Evolutionary conservation across 257 asterid species (phyloP).

Genomic region (Jaltomata sinuosa): DNA sequence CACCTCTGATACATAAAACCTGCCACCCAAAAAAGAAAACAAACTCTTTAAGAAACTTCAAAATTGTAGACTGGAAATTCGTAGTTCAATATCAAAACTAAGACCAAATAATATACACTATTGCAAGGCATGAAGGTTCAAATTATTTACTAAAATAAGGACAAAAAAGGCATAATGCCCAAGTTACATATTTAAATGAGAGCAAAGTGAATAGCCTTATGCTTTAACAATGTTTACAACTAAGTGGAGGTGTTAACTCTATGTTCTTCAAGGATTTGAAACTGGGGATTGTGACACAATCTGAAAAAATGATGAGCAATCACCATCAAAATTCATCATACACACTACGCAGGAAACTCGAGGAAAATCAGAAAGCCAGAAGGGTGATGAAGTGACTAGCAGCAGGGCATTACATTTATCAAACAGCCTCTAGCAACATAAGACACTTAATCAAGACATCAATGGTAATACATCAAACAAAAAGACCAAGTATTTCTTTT

Average conservation of each 20-base stretch:
- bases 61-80: background rate
- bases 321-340: background rate
- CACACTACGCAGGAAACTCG: background rate
- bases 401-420: background rate
- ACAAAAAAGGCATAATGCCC: background rate
- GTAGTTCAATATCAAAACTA: background rate
- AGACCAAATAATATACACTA: background rate
- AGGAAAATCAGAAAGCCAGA: background rate
- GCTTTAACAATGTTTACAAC: background rate
- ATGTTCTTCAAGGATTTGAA: background rate
- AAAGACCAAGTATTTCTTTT: background rate
- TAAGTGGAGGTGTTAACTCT: background rate
- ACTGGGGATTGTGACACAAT: background rate
- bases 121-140: background rate
- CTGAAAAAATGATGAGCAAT: background rate
- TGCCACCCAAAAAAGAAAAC: slow-evolving; percentile 11
- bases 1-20: slow-evolving; percentile 88
- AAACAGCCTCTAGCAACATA: background rate
- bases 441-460: background rate
- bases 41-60: background rate
- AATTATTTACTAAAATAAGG: background rate
- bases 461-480: background rate
- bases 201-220: background rate
- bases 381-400: background rate
- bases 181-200: background rate